These are phyloP conservation scores for Apiotrichum porosum DNA, from an alignment of 1,284 basidiomycete species.

Conservation along the genomic window DNA sequence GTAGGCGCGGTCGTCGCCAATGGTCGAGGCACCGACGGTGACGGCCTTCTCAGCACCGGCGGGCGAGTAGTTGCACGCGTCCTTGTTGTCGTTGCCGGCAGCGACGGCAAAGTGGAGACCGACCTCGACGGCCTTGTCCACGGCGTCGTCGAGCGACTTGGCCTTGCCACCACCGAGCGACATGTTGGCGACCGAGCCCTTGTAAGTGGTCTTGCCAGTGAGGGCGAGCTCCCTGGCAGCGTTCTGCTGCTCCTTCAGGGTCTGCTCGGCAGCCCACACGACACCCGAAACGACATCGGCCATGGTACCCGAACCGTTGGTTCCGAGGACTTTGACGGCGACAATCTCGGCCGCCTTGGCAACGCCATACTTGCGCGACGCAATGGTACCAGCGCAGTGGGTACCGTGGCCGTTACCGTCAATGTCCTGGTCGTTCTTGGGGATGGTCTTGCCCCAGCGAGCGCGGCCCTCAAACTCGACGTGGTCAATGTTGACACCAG, in stretches of 20 bases:
- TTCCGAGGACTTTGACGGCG: constrained; percentile 95
- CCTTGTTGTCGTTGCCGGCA: constrained; percentile 67
- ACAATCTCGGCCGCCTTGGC: constrained; percentile 82
- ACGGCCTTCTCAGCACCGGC: constrained; percentile 69
- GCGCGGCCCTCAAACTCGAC: constrained; percentile 84
- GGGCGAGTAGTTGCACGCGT: constrained; percentile 72
- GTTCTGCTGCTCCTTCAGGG: constrained; percentile 54
- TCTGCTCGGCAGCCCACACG: constrained; percentile 67
- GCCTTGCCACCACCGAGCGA: constrained; percentile 94
- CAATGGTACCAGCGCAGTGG: constrained; percentile 81
- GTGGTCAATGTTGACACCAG: constrained; percentile 74
- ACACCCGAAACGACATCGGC: constrained; percentile 89
- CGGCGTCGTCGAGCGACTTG: constrained; percentile 74
- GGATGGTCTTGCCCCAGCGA: constrained; percentile 76
- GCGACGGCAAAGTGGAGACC: constrained; percentile 95
- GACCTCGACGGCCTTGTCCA: constrained; percentile 73
- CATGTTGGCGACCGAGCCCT: constrained; percentile 98
- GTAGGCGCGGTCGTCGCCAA: constrained; percentile 77
- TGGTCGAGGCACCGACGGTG: constrained; percentile 79
- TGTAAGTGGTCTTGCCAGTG: constrained; percentile 69
- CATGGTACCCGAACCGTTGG: constrained; percentile 92
- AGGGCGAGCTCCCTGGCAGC: constrained; percentile 61
- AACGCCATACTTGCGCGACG: constrained; percentile 77
- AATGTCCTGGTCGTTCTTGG: constrained; percentile 66
- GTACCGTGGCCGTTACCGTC: constrained; percentile 65